Conservation (phyloP, 371 early-diverging fungal genomes). For the Parasitella parasitica region DNA sequence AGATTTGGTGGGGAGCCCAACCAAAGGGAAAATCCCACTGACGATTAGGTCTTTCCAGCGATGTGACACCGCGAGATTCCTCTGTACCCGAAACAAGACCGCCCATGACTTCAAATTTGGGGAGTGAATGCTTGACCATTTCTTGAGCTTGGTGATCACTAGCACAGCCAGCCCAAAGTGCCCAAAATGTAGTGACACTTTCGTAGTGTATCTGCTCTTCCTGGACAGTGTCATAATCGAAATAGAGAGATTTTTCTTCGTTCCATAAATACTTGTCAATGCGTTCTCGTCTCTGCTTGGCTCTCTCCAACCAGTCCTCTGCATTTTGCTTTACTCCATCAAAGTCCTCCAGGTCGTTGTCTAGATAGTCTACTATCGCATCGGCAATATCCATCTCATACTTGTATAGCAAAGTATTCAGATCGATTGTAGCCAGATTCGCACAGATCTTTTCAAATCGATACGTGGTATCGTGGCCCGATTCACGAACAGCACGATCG, state of each 20-base stretch:
- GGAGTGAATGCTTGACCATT: constrained; percentile 54
- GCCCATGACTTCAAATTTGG: constrained; percentile 83
- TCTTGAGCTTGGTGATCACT: constrained; percentile 63
- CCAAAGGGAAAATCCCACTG: constrained; percentile 98
- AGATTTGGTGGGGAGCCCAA: constrained; percentile 98
- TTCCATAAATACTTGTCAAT: constrained; percentile 76
- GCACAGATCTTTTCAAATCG: constrained; percentile 92
- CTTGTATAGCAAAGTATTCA: constrained; percentile 90
- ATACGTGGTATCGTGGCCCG: constrained; percentile 97
- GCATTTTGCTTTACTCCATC: constrained; percentile 42
- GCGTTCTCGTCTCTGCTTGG: constrained; percentile 52
- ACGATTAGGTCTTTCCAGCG: constrained; percentile 85
- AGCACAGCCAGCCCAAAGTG: constrained; percentile 75
- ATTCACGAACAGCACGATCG: constrained; percentile 96
- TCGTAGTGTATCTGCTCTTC: constrained; percentile 63
- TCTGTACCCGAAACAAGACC: constrained; percentile 91
- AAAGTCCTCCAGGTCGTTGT: constrained; percentile 52
- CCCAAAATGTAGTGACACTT: constrained; percentile 73
- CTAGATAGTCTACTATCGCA: constrained; percentile 64
- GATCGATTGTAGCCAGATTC: constrained; percentile 87
- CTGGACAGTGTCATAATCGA: constrained; percentile 63
- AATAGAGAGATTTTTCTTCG: constrained; percentile 54
- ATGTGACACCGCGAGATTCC: constrained; percentile 74
- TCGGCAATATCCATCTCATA: constrained; percentile 91
- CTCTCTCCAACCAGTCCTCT: constrained; percentile 56